Evolutionary conservation across 257 asterid species (phyloP).

Genomic region (Fraxinus americana): DNA sequence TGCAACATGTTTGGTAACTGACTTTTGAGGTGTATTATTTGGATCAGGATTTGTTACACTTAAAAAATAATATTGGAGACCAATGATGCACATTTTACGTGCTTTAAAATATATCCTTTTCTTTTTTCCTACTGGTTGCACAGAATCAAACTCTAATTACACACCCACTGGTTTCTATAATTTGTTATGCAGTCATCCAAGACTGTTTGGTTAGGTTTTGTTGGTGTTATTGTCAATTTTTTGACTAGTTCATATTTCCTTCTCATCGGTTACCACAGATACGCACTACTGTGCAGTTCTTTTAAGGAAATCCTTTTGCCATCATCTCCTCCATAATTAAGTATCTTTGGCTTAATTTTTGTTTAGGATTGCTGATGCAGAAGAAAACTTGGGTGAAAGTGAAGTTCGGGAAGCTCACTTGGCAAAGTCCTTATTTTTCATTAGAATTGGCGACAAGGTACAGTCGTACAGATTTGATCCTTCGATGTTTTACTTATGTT

Average conservation of each 20-base stretch:
- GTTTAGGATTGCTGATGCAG: constrained; percentile 88
- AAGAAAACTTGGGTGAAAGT: constrained; percentile 93
- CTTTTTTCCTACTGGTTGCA: background rate
- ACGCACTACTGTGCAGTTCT: background rate
- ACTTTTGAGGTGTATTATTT: background rate
- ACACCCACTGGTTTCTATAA: background rate
- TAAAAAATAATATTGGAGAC: background rate
- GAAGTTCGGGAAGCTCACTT: constrained; percentile 97
- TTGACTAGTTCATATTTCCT: background rate
- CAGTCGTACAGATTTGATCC: no score
- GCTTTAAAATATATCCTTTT: background rate
- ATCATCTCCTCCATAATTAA: constrained; percentile 8
- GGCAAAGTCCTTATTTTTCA: constrained; percentile 76
- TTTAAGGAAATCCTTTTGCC: background rate
- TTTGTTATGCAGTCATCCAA: background rate
- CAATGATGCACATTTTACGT: background rate
- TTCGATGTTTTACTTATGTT: background rate
- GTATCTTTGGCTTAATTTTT: constrained; percentile 25
- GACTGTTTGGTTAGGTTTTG: background rate
- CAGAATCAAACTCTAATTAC: background rate
- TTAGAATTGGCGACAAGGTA: constrained; percentile 80
- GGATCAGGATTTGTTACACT: background rate
- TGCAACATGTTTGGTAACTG: background rate
- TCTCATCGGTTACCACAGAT: background rate
- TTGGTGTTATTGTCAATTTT: background rate